Conservation (phyloP, 495 filamentous ascomycete genomes). For the Xylaria flabelliformis region DNA sequence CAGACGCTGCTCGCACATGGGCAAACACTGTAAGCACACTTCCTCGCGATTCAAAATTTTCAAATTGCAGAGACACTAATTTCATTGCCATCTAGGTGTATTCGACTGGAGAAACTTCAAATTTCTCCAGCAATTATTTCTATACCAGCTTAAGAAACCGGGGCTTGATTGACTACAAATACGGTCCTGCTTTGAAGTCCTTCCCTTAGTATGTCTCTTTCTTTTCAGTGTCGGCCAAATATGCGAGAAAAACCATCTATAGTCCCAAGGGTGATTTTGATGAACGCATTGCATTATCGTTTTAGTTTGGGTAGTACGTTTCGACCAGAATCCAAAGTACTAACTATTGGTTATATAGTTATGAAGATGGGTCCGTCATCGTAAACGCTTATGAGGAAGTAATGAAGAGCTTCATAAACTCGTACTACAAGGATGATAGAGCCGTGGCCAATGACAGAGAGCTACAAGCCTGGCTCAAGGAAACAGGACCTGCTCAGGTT, state of each 20-base stretch:
- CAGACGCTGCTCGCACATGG: slow-evolving; percentile 23
- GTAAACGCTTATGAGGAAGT: slow-evolving; percentile 32
- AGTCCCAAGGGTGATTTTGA: background rate
- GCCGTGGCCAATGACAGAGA: slow-evolving; percentile 40
- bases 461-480: slow-evolving; percentile 43
- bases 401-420: slow-evolving; percentile 40
- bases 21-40: slow-evolving; percentile 5
- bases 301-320: background rate
- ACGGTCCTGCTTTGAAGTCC: slow-evolving; percentile 40
- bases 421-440: slow-evolving; percentile 41
- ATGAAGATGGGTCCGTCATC: slow-evolving; percentile 26
- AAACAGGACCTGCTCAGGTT: slow-evolving; percentile 30
- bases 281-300: background rate
- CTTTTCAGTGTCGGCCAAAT: background rate
- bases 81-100: background rate
- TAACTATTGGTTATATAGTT: slow-evolving; percentile 2
- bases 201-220: slow-evolving; percentile 42
- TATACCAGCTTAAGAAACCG: slow-evolving; percentile 35
- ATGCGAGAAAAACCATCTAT: slow-evolving; percentile 27
- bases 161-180: slow-evolving; percentile 40
- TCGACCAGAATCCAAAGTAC: background rate
- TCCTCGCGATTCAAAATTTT: too few relatives aligned
- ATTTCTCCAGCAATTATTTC: slow-evolving; percentile 45
- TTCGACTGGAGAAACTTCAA: slow-evolving; percentile 26
- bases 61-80: background rate